These are phyloP conservation scores for Aspergillus aculeatus DNA, from an alignment of 2,329 filamentous ascomycete genomes.

Conservation along the genomic window DNA sequence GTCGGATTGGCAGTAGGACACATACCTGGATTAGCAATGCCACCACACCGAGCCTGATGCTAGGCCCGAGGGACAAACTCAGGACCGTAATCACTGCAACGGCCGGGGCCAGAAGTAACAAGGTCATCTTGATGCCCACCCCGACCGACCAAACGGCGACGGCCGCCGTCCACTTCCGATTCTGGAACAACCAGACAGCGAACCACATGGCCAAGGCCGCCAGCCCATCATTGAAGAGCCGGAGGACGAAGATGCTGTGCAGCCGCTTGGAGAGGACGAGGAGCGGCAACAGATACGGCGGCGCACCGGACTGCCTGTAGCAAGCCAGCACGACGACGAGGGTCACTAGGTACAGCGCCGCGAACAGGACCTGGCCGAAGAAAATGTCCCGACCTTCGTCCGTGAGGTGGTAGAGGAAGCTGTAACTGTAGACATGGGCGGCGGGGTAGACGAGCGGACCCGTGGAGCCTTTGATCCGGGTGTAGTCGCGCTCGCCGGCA, in stretches of 20 bases:
- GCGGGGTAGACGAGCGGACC: slow-evolving; percentile 95
- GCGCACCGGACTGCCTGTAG: slow-evolving; percentile 58
- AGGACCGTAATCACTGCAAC: slow-evolving; percentile 75
- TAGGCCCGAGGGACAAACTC: slow-evolving; percentile 64
- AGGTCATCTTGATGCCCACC: slow-evolving; percentile 91
- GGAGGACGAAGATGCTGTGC: slow-evolving; percentile 88
- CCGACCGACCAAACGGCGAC: slow-evolving; percentile 73
- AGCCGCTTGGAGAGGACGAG: slow-evolving; percentile 86
- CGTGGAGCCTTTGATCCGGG: slow-evolving; percentile 78
- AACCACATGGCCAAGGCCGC: slow-evolving; percentile 80
- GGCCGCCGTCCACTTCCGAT: slow-evolving; percentile 69
- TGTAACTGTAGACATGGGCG: slow-evolving; percentile 89
- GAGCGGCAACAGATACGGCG: slow-evolving; percentile 83
- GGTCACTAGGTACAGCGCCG: slow-evolving; percentile 71
- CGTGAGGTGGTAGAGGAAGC: slow-evolving; percentile 73
- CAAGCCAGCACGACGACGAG: slow-evolving; percentile 76
- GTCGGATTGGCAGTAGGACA: neutral
- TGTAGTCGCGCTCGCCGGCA: slow-evolving; percentile 84
- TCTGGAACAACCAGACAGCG: slow-evolving; percentile 76
- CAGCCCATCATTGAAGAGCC: slow-evolving; percentile 95
- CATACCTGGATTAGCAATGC: slow-evolving; percentile 76
- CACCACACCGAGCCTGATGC: slow-evolving; percentile 66
- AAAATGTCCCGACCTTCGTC: slow-evolving; percentile 72
- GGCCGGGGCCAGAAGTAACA: slow-evolving; percentile 79
- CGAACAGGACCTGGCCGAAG: slow-evolving; percentile 82